Evolutionary conservation across 192 early-diverging fungal species (phyloP), one percentile per base, ranked within the genome.

Genomic region (Entomortierella chlamydospora): DNA sequence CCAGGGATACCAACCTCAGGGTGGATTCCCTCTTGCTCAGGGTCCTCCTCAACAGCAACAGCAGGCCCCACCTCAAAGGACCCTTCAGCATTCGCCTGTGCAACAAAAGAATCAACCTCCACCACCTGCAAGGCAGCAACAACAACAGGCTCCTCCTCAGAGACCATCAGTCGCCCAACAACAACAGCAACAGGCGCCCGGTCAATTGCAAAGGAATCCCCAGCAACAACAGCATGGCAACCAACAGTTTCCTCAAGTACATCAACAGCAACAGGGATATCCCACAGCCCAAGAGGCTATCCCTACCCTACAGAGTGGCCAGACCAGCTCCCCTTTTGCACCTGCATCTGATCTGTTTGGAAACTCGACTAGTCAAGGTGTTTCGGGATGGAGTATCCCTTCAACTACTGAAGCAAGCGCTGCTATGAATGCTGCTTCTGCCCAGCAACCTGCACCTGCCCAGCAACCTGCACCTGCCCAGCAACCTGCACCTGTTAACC

Each of bases 301-400:
- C 12, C 51, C 62, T 9, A 9, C 51, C n/a, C 43, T 45, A 23
- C 43, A 49, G 2, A 33, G 55, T n/a, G 70, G 64, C 17, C 71
- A 64, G 61, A 65, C 55, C 30, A 60, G 30, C 39, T 73, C 71
- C 0, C 47, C 71, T 9, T 73, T 73, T 34, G 71, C 45, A 37
- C 41, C 55, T 42, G 63, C 71, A 4, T 58, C 71, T 31, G 73
- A 78, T 78, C 61, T 78, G 47, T 78, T 78, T 58, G 73, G 73
- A 58, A 73, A 65, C 34, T 57, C 73, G 15, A 57, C 45, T 26
- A 30, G 18, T 30, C 73, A 78, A 25, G 42, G 25, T 18, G 73
- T 53, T 58, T 51, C 73, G 43, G 73, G 67, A 64, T 78, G 73
- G 73, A 22, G 42, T 6, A 69, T 78, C 25, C 67, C 67, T 33